phyloP scores from a whole-genome alignment of 2,329 filamentous ascomycete species.

The Ceratocystis harringtonii region DNA sequence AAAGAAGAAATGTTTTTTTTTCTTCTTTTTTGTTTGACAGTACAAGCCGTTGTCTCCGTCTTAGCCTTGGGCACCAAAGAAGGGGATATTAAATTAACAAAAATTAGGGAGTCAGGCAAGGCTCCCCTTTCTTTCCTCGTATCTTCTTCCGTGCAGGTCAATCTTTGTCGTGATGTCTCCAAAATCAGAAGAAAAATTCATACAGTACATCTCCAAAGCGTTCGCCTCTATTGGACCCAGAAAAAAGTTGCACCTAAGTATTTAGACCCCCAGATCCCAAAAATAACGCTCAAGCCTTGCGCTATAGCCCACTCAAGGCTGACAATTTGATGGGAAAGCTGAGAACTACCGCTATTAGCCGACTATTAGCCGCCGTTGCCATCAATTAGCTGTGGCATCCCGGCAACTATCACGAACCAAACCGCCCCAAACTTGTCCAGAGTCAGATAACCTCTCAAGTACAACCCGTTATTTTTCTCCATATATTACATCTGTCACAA shows the following conservation, averaged over 20 bases:
- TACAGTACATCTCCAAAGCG: not conserved
- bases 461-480: not conserved
- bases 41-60: not conserved
- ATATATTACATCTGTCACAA: not conserved
- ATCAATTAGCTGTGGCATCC: constrained; percentile 3
- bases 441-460: not conserved
- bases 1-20: not conserved
- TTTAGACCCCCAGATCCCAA: not conserved
- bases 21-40: not conserved
- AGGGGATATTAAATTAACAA: not conserved
- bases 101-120: not conserved
- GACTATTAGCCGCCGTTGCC: constrained; percentile 5
- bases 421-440: not conserved
- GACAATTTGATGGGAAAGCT: not conserved
- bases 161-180: constrained; percentile 5
- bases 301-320: constrained; percentile 11
- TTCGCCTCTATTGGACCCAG: constrained; percentile 7
- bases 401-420: not conserved
- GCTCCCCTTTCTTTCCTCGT: not conserved
- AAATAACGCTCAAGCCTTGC: constrained; percentile 8
- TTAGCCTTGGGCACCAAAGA: not conserved
- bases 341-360: not conserved
- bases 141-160: not conserved
- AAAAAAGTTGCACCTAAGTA: not conserved
- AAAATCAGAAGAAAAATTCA: not conserved